Evolutionary conservation across 1,284 basidiomycete species (phyloP).

Genomic region (Psilocybe mexicana): DNA sequence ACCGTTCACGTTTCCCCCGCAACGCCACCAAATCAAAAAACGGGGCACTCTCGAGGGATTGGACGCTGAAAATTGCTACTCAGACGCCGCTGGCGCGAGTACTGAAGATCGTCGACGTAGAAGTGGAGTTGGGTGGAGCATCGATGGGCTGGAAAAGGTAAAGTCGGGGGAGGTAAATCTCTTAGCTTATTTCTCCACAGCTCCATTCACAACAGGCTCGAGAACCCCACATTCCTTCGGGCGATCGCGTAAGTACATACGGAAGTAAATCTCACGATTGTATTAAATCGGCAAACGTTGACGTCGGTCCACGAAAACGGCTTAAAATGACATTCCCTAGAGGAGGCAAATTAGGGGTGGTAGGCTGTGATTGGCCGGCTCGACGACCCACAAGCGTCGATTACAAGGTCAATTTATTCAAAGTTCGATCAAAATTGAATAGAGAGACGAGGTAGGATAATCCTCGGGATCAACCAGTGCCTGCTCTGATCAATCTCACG

Average conservation of each 20-base stretch:
- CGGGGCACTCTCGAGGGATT: neutral
- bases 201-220: too few relatives aligned
- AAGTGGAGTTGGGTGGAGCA: neutral
- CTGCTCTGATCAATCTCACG: too few relatives aligned
- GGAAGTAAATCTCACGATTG: neutral
- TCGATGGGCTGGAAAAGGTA: neutral
- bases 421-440: too few relatives aligned
- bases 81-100: neutral
- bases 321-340: neutral
- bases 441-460: too few relatives aligned
- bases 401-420: too few relatives aligned
- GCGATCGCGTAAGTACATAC: too few relatives aligned
- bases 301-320: neutral
- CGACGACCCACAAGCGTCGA: too few relatives aligned
- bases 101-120: neutral
- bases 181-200: neutral
- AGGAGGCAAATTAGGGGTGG: neutral
- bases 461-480: too few relatives aligned
- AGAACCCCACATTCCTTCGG: too few relatives aligned
- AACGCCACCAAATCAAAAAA: too few relatives aligned
- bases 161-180: neutral
- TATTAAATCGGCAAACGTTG: neutral
- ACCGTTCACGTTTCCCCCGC: too few relatives aligned
- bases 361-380: neutral
- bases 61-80: neutral